Evolutionary conservation across 1,139 yeast species (phyloP).

Genomic region (Suhomyces yuchorum): DNA sequence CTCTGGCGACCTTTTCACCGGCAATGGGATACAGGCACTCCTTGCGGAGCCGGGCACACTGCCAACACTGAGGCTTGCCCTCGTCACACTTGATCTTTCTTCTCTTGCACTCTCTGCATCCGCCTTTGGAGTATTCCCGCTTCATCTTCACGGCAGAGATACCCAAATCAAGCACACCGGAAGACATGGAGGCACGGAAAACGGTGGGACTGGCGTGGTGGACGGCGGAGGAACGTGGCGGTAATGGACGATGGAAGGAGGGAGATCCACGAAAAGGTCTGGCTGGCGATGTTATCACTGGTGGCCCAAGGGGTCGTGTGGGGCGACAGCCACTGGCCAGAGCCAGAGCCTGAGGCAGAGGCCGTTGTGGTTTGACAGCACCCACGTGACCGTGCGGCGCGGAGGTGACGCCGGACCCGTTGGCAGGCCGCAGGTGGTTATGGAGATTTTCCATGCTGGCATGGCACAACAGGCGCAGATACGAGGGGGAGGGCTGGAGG

Average conservation of each 20-base stretch:
- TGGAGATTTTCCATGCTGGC: not conserved
- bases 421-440: not conserved
- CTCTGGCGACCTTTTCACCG: slow-evolving; percentile 23
- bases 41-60: slow-evolving; percentile 26
- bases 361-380: not conserved
- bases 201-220: not conserved
- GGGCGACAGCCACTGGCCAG: not conserved
- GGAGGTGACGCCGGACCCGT: not conserved
- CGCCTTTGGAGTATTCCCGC: slow-evolving; percentile 28
- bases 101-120: slow-evolving; percentile 32
- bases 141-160: slow-evolving; percentile 14
- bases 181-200: slow-evolving; percentile 14
- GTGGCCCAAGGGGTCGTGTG: not conserved
- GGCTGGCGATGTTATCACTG: not conserved
- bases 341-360: too few relatives aligned
- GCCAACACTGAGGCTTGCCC: slow-evolving; percentile 29
- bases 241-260: not conserved
- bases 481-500: not conserved
- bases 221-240: not conserved
- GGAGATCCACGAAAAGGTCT: not conserved
- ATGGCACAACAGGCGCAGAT: not conserved
- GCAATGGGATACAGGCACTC: slow-evolving; percentile 25
- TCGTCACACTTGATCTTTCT: slow-evolving; percentile 32
- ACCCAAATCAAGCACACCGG: slow-evolving; percentile 19
- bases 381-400: not conserved